These are phyloP conservation scores for Carex myosuroides DNA, from an alignment of 176 grass and related monocot species.

Conservation along the genomic window DNA sequence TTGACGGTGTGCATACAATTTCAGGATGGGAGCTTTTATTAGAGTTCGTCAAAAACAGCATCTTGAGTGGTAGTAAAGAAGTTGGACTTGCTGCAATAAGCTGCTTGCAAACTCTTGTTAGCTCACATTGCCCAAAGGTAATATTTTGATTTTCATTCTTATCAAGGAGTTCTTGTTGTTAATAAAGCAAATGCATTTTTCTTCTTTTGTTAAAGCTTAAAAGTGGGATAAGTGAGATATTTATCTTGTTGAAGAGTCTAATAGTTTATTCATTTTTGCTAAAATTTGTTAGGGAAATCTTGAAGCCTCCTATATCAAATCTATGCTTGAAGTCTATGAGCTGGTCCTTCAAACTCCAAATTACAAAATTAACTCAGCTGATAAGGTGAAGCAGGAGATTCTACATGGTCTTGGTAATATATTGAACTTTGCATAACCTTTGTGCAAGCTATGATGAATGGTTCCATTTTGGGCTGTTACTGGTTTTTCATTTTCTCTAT, in stretches of 20 bases:
- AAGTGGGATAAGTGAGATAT: neutral
- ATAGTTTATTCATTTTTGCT: neutral
- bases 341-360: slow-evolving; percentile 90
- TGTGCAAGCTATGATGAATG: slow-evolving; percentile 6
- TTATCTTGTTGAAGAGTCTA: neutral
- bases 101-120: slow-evolving; percentile 86
- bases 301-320: slow-evolving; percentile 69
- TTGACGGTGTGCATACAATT: slow-evolving; percentile 10
- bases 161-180: neutral
- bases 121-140: slow-evolving; percentile 91
- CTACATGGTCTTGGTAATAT: slow-evolving; percentile 88
- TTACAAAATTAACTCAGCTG: slow-evolving; percentile 68
- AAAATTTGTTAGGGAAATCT: slow-evolving; percentile 73
- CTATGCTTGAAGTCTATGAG: slow-evolving; percentile 93
- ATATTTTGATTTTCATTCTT: neutral
- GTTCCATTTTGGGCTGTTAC: slow-evolving; percentile 9
- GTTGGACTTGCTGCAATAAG: slow-evolving; percentile 93
- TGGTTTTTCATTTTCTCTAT: slow-evolving; percentile 26
- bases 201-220: neutral
- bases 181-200: too few species aligned
- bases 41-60: slow-evolving; percentile 82
- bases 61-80: slow-evolving; percentile 94
- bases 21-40: slow-evolving; percentile 82
- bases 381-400: slow-evolving; percentile 98
- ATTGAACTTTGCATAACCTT: neutral